Evolutionary conservation across 2,329 filamentous ascomycete species (phyloP).

Genomic region (Fusarium siculi): DNA sequence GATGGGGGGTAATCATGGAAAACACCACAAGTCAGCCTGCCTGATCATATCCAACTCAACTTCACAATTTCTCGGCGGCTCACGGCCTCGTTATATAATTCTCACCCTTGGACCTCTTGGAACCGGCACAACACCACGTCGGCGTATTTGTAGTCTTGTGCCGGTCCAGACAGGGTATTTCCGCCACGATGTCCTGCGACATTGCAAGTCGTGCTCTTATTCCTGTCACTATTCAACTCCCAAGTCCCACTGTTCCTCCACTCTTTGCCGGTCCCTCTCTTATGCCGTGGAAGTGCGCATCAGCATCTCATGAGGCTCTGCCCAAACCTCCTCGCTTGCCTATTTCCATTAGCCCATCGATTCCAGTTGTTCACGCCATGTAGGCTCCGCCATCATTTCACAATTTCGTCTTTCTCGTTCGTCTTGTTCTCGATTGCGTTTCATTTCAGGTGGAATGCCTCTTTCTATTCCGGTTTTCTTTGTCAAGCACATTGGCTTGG

Average conservation of each 20-base stretch:
- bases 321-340: conserved; percentile 25
- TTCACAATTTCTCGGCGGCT: conserved; percentile 6
- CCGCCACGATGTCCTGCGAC: conserved; percentile 36
- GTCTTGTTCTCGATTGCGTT: conserved; percentile 15
- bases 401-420: conserved; percentile 3
- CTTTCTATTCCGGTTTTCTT: conserved; percentile 44
- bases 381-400: conserved; percentile 30
- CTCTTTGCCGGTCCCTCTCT: conserved; percentile 35
- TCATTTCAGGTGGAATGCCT: conserved; percentile 34
- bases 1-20: background rate
- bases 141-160: conserved; percentile 31
- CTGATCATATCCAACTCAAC: background rate
- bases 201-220: conserved; percentile 19
- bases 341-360: conserved; percentile 43
- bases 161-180: conserved; percentile 36
- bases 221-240: conserved; percentile 20
- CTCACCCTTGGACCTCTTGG: background rate
- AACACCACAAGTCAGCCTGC: conserved; percentile 4
- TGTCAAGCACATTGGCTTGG: conserved; percentile 34
- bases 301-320: conserved; percentile 41
- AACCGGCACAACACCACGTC: conserved; percentile 23
- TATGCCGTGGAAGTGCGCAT: conserved; percentile 31
- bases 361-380: conserved; percentile 36
- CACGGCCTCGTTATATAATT: conserved; percentile 33
- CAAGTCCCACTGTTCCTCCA: conserved; percentile 33